Evolutionary conservation across 495 filamentous ascomycete genomes (phyloP), one percentile per base, ranked within the genome.

Genomic region (Neurospora sp.): DNA sequence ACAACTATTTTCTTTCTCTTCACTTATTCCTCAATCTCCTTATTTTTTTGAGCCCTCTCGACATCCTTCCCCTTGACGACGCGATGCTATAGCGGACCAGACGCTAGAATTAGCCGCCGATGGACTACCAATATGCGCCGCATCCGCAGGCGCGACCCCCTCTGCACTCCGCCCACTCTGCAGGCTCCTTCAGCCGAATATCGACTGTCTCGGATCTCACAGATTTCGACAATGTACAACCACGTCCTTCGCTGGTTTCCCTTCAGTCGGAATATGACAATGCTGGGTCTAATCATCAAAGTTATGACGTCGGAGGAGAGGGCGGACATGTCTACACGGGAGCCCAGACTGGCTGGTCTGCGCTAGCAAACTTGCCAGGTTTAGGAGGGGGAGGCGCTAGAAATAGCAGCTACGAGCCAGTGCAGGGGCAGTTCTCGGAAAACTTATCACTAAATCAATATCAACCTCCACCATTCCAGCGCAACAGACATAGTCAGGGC

Each of bases 211-310:
- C 83, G 39, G 83, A 85, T 69, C 77, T 80, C 37, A 75, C 77
- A 44, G 81, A 81, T 42, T 74, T 76, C 42, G 79, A 78, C 59
- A 78, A 71, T 62, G 71, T 83, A 69, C 82, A 77, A 20, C 75
- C 78, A 5, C 82, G 83, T 20, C 83, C 84, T 40, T 84, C 83
- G 0, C 79, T 84, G 37, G 79, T 84, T 7, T 84, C 84, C 41
- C 78, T 85, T 14, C 81, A 81, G 71, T 83, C 84, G 14, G 70
- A 74, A 18, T 66, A 66, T 11, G 79, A 80, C 74, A 76, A 73
- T 20, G 73, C 73, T 20, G 72, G 74, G 2, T 69, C 27, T 2
- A 66, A 66, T 66, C 27, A 66, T 10, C 54, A 35, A 66, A 35
- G 14, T 35, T 27, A 35, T 18, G 27, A 66, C 7, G 2, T 4